Evolutionary conservation across 2,329 filamentous ascomycete genomes (phyloP).

Genomic region (Chlorencoelia australis): DNA sequence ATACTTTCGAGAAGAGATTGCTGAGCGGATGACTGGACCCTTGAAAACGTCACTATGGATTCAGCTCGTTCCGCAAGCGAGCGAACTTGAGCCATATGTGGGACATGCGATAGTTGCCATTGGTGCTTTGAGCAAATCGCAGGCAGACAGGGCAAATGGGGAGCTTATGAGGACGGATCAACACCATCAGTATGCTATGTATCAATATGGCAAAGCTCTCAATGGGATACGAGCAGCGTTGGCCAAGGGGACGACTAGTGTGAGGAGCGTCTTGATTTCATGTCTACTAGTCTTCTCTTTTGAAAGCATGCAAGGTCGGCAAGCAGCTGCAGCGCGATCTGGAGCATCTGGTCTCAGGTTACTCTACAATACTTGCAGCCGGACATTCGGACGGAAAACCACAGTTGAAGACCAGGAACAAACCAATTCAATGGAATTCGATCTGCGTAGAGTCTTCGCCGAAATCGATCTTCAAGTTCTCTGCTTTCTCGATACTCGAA

Average conservation of each 20-base stretch:
- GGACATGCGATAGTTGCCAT: conserved; percentile 14
- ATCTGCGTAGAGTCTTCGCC: not conserved
- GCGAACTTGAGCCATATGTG: conserved; percentile 12
- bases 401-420: not conserved
- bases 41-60: conserved; percentile 11
- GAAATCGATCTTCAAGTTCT: conserved; percentile 7
- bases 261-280: conserved; percentile 5
- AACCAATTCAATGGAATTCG: not conserved
- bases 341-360: conserved; percentile 4
- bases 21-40: conserved; percentile 10
- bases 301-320: conserved; percentile 8
- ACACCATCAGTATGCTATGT: conserved; percentile 6
- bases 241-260: not conserved
- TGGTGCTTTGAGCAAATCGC: conserved; percentile 10
- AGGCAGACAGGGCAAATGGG: conserved; percentile 1
- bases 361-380: not conserved
- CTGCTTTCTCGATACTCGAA: conserved; percentile 3
- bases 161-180: not conserved
- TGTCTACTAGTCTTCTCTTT: conserved; percentile 9
- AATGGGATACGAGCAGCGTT: conserved; percentile 3
- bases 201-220: conserved; percentile 5
- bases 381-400: not conserved
- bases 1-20: conserved; percentile 13
- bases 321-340: conserved; percentile 6
- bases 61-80: conserved; percentile 13